Conservation (phyloP, 2,329 filamentous ascomycete species). For the Cylindrodendrum hubeiense region DNA sequence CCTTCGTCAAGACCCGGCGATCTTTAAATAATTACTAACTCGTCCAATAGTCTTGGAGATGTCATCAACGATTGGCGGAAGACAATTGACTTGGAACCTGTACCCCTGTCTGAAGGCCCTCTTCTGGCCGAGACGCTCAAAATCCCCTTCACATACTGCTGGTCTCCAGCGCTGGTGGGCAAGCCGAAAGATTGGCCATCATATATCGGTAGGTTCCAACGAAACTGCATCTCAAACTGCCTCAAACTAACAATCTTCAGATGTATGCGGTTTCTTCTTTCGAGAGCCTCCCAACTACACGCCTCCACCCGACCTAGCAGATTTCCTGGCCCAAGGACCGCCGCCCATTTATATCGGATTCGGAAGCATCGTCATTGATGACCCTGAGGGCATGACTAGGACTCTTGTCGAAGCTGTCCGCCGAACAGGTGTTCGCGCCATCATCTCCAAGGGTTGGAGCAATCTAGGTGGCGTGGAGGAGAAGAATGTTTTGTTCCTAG, state of each 20-base stretch:
- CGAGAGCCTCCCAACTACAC: conserved; percentile 67
- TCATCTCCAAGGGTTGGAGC: conserved; percentile 81
- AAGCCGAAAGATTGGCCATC: conserved; percentile 75
- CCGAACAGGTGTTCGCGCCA: conserved; percentile 71
- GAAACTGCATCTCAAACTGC: too few relatives aligned
- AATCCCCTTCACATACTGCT: conserved; percentile 83
- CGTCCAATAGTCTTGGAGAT: conserved; percentile 29
- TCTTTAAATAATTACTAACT: conserved; percentile 1
- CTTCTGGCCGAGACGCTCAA: conserved; percentile 75
- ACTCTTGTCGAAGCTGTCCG: conserved; percentile 76
- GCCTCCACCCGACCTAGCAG: conserved; percentile 64
- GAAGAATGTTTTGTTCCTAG: conserved; percentile 75
- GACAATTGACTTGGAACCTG: conserved; percentile 26
- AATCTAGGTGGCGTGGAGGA: conserved; percentile 70
- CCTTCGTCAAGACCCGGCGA: neutral
- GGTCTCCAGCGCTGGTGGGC: conserved; percentile 76
- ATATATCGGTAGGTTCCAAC: conserved; percentile 62
- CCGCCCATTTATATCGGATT: conserved; percentile 79
- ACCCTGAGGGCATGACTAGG: conserved; percentile 73
- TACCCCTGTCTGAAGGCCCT: conserved; percentile 71
- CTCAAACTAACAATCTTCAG: conserved; percentile 18
- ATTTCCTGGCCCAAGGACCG: conserved; percentile 68
- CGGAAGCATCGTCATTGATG: conserved; percentile 78
- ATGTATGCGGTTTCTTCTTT: conserved; percentile 75
- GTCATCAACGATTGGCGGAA: conserved; percentile 36